Evolutionary conservation across 75 land plant species (phyloP).

Genomic region (Sequoiadendron giganteum): DNA sequence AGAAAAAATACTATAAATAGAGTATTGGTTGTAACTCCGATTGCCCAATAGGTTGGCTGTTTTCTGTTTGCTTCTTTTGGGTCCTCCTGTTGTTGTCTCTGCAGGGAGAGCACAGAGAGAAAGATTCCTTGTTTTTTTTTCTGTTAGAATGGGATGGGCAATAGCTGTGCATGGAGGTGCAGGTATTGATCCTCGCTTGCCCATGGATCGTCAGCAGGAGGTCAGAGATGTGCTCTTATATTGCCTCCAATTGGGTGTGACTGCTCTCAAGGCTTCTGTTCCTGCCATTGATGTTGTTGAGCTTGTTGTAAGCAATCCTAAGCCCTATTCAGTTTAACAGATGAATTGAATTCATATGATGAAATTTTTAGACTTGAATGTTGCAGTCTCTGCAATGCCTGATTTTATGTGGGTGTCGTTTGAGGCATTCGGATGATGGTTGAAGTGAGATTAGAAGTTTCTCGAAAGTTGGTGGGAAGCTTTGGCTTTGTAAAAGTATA

Average conservation of each 20-base stretch:
- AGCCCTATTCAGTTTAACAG: neutral
- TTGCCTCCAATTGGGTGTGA: conserved; percentile 70
- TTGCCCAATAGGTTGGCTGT: neutral
- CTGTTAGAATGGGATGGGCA: conserved; percentile 60
- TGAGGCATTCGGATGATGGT: neutral
- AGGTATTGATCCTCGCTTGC: conserved; percentile 69
- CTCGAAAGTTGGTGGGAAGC: neutral
- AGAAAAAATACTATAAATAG: neutral
- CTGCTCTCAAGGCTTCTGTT: conserved; percentile 53
- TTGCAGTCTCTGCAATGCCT: neutral
- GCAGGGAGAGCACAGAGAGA: neutral
- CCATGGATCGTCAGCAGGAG: conserved; percentile 46
- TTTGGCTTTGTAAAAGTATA: neutral
- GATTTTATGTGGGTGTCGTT: neutral
- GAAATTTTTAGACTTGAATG: neutral
- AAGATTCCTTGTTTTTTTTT: neutral
- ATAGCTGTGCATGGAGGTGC: conserved; percentile 94
- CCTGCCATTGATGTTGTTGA: conserved; percentile 90
- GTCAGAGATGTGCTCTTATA: conserved; percentile 64
- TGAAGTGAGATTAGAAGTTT: neutral
- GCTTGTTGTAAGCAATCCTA: conserved; percentile 64
- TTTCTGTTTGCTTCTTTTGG: neutral
- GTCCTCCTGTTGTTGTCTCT: neutral
- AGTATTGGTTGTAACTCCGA: neutral
- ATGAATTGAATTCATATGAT: neutral